Evolutionary conservation across 768 basidiomycete species (phyloP).

Genomic region (Naganishia kalamii): DNA sequence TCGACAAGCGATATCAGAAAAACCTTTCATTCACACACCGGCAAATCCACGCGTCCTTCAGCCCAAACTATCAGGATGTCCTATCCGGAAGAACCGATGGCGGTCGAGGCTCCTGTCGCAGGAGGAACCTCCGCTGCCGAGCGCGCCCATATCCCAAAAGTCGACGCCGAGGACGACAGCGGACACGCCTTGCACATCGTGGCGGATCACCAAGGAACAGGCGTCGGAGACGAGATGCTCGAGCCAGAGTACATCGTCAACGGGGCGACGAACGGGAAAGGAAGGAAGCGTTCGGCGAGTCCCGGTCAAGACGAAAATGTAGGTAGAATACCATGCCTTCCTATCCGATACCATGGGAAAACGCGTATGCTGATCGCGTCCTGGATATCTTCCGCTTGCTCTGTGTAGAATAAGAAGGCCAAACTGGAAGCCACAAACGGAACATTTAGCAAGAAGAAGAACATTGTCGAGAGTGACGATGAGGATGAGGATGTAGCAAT

Average conservation of each 20-base stretch:
- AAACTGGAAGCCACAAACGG: neutral
- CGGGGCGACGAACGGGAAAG: neutral
- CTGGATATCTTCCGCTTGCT: too few relatives aligned
- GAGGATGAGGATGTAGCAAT: constrained; percentile 14
- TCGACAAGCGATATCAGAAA: neutral
- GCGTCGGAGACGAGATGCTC: constrained; percentile 3
- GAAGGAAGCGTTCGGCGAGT: constrained; percentile 7
- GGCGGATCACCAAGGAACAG: constrained; percentile 3
- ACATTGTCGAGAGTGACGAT: constrained; percentile 20
- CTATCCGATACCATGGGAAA: neutral
- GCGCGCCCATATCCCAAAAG: constrained; percentile 13
- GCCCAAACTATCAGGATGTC: neutral
- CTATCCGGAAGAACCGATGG: constrained; percentile 14
- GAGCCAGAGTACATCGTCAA: constrained; percentile 4
- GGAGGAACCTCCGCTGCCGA: constrained; percentile 9
- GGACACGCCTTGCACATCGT: neutral
- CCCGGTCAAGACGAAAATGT: constrained; percentile 4
- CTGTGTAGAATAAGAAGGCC: constrained; percentile 18
- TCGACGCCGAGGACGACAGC: constrained; percentile 1
- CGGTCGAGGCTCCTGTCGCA: constrained; percentile 21
- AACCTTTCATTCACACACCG: neutral
- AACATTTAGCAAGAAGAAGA: constrained; percentile 11
- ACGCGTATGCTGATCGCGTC: neutral
- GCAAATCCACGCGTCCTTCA: neutral
- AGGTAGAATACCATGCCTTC: neutral